phyloP scores from a whole-genome alignment of 1,284 basidiomycete species.

The Nidula niveotomentosa region DNA sequence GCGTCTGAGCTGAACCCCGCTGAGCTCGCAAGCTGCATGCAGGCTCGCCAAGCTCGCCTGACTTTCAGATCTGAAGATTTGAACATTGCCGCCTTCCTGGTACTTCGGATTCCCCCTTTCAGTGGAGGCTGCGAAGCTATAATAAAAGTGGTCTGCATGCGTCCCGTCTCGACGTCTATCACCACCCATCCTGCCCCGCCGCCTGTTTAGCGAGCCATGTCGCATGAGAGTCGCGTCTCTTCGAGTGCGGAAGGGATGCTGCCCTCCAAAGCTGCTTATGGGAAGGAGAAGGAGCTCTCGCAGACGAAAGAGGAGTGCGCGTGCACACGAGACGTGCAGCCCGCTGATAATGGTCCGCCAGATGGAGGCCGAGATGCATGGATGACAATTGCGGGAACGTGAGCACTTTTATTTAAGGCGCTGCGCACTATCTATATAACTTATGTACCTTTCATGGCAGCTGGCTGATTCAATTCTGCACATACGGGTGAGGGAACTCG shows the following conservation, averaged over 20 bases:
- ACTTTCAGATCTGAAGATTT: too few species aligned
- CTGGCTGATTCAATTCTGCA: slow-evolving; percentile 41
- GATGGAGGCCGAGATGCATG: slow-evolving; percentile 24
- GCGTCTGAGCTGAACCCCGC: too few species aligned
- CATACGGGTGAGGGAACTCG: slow-evolving; percentile 29
- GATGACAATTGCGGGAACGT: slow-evolving; percentile 30
- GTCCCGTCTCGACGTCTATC: too few species aligned
- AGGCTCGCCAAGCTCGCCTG: too few species aligned
- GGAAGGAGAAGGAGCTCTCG: background rate
- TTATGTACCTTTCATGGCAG: slow-evolving; percentile 13
- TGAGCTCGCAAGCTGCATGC: too few species aligned
- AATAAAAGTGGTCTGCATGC: too few species aligned
- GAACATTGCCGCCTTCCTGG: too few species aligned
- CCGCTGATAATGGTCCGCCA: background rate
- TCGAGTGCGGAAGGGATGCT: background rate
- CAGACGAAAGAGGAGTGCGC: background rate
- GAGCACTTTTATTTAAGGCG: slow-evolving; percentile 8
- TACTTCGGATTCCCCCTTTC: too few species aligned
- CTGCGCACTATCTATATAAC: background rate
- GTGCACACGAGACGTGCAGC: background rate
- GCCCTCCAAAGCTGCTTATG: background rate
- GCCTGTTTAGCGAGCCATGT: background rate
- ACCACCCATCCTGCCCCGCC: too few species aligned
- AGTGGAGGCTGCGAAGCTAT: too few species aligned
- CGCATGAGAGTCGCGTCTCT: background rate